Evolutionary conservation across 768 basidiomycete species (phyloP), one percentile per base, ranked within the genome.

Genomic region (Amanita polypyramis): DNA sequence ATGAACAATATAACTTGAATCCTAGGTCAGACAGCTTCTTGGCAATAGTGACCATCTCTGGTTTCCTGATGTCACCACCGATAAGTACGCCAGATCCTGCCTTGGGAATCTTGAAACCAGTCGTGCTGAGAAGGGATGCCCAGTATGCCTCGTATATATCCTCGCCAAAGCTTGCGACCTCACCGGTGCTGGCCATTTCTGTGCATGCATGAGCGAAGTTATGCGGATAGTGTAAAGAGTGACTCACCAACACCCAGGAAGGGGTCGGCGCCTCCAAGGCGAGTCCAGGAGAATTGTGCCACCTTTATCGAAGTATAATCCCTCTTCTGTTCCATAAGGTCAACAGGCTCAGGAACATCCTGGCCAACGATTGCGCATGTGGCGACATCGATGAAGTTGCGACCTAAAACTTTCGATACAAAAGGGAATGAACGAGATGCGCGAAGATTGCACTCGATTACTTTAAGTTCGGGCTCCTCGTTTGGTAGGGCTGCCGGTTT

Each of bases 361-460:
- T 85, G 74, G 47, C 80, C 84, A 15, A 85, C 77, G 54, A 95
- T 95, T 15, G 93, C 93, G 20, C 81, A 76, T 12, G 92, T 85
- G 11, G 95, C 95, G 34, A 83, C 82, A 53, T 98, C 88, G 55
- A 99, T 92, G 65, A 98, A 98, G 73, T 99, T 97, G 66, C 85
- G 84, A 38, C 91, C 95, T 53, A 98, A 76, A 14, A 98, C 95
- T 71, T 98, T 98, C 51, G 92, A 96, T 2, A 99, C 96, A 70
- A 99, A 99, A 53, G 95, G 94, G 86, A 98, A 98, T 25, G 92
- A 95, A 17, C 96, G 84, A 20, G 95, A 98, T 12, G 96, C 96
- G 50, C 96, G 89, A 29, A 98, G 72, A 66, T 99, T 99, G 67
- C 96, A 99, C 66, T 99, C 96, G 55, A 99, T 99, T 54, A 98